Evolutionary conservation across 2,329 filamentous ascomycete species (phyloP), one percentile per base, ranked within the genome.

Genomic region (Calonectria montana): DNA sequence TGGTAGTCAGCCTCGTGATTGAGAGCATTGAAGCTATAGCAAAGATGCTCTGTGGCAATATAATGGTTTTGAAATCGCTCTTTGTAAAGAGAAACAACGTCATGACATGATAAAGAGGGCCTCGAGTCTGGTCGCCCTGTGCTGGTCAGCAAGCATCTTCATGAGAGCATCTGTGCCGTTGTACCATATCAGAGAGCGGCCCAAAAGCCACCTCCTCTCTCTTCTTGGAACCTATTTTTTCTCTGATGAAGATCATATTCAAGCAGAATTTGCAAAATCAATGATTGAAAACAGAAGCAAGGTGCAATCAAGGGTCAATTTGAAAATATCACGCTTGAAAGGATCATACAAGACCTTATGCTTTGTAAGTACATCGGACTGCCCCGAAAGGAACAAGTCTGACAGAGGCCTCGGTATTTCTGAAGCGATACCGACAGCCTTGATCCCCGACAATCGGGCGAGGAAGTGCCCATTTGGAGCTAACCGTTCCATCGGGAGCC

Each of bases 1-100:
- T 16, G 2, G 48, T 66, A 21, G 64, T 66, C 45, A 73, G n/a
- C 29, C 27, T 55, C 8, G 67, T 53, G 3, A 27, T 48, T 5
- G 71, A 73, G 9, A 71, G 29, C 13, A 70, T 61, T 1, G 63
- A 73, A 27, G 74, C 57, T 2, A 69, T 57, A 16, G 75, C 78
- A 53, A 83, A 82, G 10, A 79, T 68, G 43, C 70, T 79, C 21
- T 83, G 81, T 2, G 81, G 82, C 0, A 78, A 18, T 15, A 82
- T 73, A 21, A 82, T 78, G 10, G 81, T 82, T 37, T 81, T 80
- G 77, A 81, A 79, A 41, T 83, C 80, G 63, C 79, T 80, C 61
- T 78, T 81, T 0, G 81, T 82, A 29, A 82, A 82, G 0, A 81
- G 75, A 29, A 76, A 80, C 25, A 45, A 18, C 25, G 57, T 62